Percentiles rank a stretch among this genome's conserved stretches.
Evolutionary conservation across 345 rosid genomes (phyloP).

Genomic region (Rhodomyrtus tomentosa): DNA sequence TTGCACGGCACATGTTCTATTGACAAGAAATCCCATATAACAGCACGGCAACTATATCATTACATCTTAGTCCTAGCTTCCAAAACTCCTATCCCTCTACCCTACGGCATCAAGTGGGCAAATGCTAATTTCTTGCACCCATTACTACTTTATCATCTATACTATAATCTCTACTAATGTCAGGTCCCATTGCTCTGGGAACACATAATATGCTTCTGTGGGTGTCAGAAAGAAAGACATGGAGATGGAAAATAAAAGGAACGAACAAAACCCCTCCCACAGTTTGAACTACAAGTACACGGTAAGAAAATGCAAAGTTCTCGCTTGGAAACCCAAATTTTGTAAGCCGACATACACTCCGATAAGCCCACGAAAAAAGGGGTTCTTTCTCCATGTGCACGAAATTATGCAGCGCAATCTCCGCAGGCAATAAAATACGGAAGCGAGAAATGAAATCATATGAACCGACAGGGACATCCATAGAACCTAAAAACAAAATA

Average conservation of each 20-base stretch:
- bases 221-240: neutral
- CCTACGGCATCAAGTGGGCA: neutral
- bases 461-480: neutral
- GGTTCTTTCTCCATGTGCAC: accelerated
- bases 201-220: neutral
- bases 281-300: neutral
- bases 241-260: neutral
- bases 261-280: neutral
- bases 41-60: neutral
- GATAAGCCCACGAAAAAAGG: neutral
- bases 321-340: neutral
- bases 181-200: neutral
- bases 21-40: neutral
- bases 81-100: neutral
- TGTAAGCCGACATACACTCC: neutral
- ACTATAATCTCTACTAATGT: neutral
- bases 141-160: neutral
- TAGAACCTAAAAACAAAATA: neutral
- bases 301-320: neutral
- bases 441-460: neutral
- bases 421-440: neutral
- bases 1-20: neutral
- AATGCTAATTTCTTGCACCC: neutral
- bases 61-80: neutral
- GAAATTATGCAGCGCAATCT: neutral